Base-by-base conservation (phyloP, 2,329 filamentous ascomycete genomes). In the Fusarium bactridioides region DNA sequence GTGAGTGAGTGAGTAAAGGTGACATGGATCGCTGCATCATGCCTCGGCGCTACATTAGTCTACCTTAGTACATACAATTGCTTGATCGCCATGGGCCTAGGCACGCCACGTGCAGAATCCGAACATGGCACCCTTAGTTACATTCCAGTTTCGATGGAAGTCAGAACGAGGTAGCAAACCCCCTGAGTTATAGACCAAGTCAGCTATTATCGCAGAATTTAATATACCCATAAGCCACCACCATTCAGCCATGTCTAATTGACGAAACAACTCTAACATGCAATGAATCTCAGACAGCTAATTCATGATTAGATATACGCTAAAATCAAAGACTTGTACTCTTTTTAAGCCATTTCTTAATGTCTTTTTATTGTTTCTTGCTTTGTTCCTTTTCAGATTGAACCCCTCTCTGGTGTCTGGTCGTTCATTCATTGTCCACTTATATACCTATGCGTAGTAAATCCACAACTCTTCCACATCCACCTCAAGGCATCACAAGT, bases 401-500 rank as follows among this genome's bases (percentile, higher is more conserved):
- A 59, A 61, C 35, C 69, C 53, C 61, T 68, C 21, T 40, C 31
- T 51, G 33, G 13, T 31, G 29, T n/a, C 54, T 50, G 27, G 25
- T 29, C 38, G 15, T 23, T 43, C 10, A 55, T 38, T 54, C 50
- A 54, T 40, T n/a, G 50, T 18, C 40, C 35, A 41, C 64, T 19
- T 38, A 56, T 48, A 35, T 45, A 33, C 31, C 31, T 9, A 16
- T 48, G 33, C 23, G 16, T 15, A 11, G 38, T 44, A 38, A 29
- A 45, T 43, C 35, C 12, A 41, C 41, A n/a, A 50, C n/a, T 31
- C 27, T 40, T 43, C 31, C 15, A 21, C 25, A 38, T 15, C 47
- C 25, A 40, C 43, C 51, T 59, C 31, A 74, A 35, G 86, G 85
- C 91, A 97, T 94, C 29, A 97, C 94, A 78, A 97, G 89, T 43